phyloP scores from a whole-genome alignment of 192 early-diverging fungal species.

The Umbelopsis vinacea region DNA sequence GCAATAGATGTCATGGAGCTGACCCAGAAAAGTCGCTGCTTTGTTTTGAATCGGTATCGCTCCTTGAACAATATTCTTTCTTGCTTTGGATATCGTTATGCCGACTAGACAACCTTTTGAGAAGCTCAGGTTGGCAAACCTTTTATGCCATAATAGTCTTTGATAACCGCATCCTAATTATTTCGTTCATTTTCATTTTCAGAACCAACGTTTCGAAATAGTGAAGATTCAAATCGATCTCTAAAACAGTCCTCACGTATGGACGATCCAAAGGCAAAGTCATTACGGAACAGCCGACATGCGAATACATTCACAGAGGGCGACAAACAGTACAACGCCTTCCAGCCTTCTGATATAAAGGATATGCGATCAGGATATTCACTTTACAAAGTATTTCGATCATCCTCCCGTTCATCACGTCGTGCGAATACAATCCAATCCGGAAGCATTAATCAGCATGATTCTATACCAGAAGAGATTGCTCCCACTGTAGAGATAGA shows the following conservation, averaged over 20 bases:
- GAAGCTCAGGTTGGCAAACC: conserved; percentile 16
- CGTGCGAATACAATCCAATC: conserved; percentile 11
- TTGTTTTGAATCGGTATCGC: conserved; percentile 71
- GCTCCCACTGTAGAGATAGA: neutral
- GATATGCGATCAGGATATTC: neutral
- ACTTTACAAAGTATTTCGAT: neutral
- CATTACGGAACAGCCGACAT: neutral
- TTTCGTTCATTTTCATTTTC: neutral
- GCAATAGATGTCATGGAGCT: neutral
- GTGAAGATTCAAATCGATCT: neutral
- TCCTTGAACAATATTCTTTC: conserved; percentile 90
- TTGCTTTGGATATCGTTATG: conserved; percentile 84
- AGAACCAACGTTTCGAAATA: neutral
- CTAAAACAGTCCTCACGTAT: neutral
- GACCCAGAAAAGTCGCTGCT: conserved; percentile 5
- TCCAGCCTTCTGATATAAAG: neutral
- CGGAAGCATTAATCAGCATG: neutral
- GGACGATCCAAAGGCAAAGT: neutral
- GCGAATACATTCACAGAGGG: neutral
- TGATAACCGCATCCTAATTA: neutral
- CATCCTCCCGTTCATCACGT: neutral
- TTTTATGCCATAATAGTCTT: neutral
- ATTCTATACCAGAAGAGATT: conserved; percentile 3
- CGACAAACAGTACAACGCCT: neutral
- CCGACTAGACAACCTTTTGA: conserved; percentile 76